Evolutionary conservation across 208 protist species (phyloP).

Genomic region (Leishmania turanica): DNA sequence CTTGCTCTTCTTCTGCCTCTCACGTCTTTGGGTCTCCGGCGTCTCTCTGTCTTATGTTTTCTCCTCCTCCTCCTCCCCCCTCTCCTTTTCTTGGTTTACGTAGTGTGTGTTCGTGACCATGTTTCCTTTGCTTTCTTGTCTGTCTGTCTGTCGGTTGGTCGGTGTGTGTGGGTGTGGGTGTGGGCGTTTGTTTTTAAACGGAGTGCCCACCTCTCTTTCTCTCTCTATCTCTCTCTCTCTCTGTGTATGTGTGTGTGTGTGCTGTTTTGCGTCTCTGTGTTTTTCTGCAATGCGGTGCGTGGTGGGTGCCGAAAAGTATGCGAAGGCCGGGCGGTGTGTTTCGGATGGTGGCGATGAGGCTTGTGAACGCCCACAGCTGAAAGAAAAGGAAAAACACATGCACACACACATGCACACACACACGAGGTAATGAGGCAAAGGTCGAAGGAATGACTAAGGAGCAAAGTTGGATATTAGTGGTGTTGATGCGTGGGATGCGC

Average conservation of each 20-base stretch:
- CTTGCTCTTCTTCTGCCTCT: background rate
- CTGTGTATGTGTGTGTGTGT: background rate
- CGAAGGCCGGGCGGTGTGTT: background rate
- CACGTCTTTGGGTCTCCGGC: background rate
- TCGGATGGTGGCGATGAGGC: background rate
- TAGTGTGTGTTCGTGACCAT: background rate
- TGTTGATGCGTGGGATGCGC: background rate
- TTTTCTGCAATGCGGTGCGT: background rate
- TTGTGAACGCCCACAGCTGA: background rate
- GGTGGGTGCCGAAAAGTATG: background rate
- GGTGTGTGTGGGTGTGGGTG: background rate
- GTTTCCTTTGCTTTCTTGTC: background rate
- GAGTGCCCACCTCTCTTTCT: background rate
- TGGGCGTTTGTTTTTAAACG: background rate
- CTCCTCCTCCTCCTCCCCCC: background rate
- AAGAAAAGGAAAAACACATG: background rate
- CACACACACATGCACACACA: too few species aligned
- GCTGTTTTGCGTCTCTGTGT: background rate
- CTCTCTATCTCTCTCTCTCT: too few species aligned
- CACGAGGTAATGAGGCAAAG: background rate
- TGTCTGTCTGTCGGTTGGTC: background rate
- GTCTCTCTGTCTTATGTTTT: background rate
- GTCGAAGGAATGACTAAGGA: background rate
- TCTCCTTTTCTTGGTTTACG: background rate
- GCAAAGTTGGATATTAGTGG: background rate